A percentile compares a stretch with the other conserved stretches of the same genome.
phyloP scores from a whole-genome alignment of 331 rosid species.

The Erythrophleum ivorense region DNA sequence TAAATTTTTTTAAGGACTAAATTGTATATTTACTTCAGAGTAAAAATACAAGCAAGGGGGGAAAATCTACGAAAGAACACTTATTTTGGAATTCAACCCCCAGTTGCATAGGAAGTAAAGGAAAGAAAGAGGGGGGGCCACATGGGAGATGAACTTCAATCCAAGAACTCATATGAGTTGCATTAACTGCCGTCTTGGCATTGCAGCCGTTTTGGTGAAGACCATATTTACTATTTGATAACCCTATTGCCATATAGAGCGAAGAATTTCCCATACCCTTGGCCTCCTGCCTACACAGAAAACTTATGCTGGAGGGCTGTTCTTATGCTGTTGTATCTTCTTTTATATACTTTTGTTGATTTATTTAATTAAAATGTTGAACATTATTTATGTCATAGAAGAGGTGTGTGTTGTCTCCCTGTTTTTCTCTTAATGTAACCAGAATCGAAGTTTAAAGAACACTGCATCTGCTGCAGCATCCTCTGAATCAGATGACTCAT shows the following conservation, averaged over 20 bases:
- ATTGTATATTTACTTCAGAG: background rate
- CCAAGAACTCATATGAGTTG: background rate
- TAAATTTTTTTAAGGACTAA: background rate
- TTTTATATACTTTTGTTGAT: background rate
- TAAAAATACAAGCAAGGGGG: background rate
- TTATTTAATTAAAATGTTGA: background rate
- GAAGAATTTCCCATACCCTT: background rate
- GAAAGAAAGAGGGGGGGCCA: background rate
- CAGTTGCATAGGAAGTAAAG: background rate
- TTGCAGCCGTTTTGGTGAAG: background rate
- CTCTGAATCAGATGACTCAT: background rate
- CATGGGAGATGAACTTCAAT: slow-evolving; percentile 2
- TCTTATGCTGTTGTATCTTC: background rate
- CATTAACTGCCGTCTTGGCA: background rate
- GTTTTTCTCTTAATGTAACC: background rate
- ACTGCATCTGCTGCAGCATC: background rate
- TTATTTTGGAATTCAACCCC: background rate
- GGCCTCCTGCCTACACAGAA: background rate
- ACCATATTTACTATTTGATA: background rate
- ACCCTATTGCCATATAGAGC: background rate
- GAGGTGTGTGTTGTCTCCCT: background rate
- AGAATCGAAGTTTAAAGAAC: background rate
- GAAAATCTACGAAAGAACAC: background rate
- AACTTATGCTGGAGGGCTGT: background rate
- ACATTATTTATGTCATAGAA: background rate